phyloP scores from a whole-genome alignment of 345 rosid genomes.

The Pugionium cornutum region DNA sequence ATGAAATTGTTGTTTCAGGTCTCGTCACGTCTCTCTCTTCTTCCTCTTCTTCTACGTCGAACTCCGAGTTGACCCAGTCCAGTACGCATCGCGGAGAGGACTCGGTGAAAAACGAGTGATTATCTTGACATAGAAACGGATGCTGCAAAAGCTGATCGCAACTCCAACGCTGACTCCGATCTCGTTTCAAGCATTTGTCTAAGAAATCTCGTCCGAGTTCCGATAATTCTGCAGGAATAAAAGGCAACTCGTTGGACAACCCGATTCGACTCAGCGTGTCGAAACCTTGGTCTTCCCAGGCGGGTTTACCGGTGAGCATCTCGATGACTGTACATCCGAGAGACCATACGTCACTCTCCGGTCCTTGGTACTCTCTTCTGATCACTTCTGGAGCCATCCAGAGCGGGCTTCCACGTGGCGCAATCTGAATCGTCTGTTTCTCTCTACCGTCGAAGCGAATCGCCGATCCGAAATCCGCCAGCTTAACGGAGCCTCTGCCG shows the following conservation, averaged over 20 bases:
- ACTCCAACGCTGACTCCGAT: constrained; percentile 61
- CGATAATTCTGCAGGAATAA: constrained; percentile 50
- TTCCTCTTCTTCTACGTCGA: constrained; percentile 14
- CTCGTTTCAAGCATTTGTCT: constrained; percentile 58
- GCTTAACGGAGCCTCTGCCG: constrained; percentile 46
- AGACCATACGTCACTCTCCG: constrained; percentile 86
- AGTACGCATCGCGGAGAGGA: constrained; percentile 78
- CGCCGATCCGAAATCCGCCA: constrained; percentile 83
- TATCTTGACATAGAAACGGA: constrained; percentile 53
- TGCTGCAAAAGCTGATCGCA: constrained; percentile 69
- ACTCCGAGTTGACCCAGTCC: constrained; percentile 48
- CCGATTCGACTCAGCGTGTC: constrained; percentile 60
- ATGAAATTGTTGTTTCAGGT: constrained; percentile 9
- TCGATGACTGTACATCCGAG: constrained; percentile 72
- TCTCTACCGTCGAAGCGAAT: not conserved
- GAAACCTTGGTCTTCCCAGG: constrained; percentile 67
- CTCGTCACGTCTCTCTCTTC: constrained; percentile 21
- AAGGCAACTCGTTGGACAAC: constrained; percentile 53
- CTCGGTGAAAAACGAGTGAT: constrained; percentile 27
- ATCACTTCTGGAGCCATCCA: constrained; percentile 97
- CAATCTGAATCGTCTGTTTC: not conserved
- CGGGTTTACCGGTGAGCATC: constrained; percentile 72
- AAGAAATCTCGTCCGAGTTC: constrained; percentile 62
- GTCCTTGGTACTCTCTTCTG: constrained; percentile 64
- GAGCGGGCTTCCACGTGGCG: constrained; percentile 81